phyloP scores from a whole-genome alignment of 352 stramenopile species.

The Phytophthora cryptogea region DNA sequence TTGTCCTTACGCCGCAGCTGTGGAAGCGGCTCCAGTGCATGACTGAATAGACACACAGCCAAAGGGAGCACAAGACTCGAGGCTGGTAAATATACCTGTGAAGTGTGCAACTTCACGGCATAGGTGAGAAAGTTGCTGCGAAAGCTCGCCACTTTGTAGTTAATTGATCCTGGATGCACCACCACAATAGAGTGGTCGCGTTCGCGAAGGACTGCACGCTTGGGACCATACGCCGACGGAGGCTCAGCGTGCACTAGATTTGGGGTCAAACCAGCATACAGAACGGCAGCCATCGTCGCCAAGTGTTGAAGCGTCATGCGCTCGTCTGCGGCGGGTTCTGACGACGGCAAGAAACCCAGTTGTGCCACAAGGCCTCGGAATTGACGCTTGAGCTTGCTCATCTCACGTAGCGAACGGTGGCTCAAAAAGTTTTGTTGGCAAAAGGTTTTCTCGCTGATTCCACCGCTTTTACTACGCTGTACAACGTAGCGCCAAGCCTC shows the following conservation, averaged over 20 bases:
- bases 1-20: constrained; percentile 45
- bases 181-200: constrained; percentile 52
- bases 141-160: constrained; percentile 61
- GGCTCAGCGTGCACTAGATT: constrained; percentile 89
- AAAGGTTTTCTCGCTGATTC: constrained; percentile 56
- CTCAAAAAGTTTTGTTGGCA: constrained; percentile 75
- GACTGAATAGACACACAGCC: constrained; percentile 74
- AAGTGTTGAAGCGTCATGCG: constrained; percentile 54
- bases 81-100: constrained; percentile 76
- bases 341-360: constrained; percentile 56
- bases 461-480: constrained; percentile 16
- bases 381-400: constrained; percentile 79
- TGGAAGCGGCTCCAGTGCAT: constrained; percentile 58
- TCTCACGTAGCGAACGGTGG: constrained; percentile 54
- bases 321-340: constrained; percentile 7
- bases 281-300: constrained; percentile 61
- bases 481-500: constrained; percentile 56
- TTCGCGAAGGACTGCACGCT: constrained; percentile 47
- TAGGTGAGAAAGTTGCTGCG: constrained; percentile 75
- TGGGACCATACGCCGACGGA: constrained; percentile 28
- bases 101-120: constrained; percentile 83
- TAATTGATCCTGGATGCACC: constrained; percentile 78
- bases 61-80: constrained; percentile 67
- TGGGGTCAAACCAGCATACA: constrained; percentile 89
- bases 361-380: constrained; percentile 70